A percentile compares a stretch with the other conserved stretches of the same genome.
Conservation (phyloP, 352 stramenopile species). For the Pythium aquatile region DNA sequence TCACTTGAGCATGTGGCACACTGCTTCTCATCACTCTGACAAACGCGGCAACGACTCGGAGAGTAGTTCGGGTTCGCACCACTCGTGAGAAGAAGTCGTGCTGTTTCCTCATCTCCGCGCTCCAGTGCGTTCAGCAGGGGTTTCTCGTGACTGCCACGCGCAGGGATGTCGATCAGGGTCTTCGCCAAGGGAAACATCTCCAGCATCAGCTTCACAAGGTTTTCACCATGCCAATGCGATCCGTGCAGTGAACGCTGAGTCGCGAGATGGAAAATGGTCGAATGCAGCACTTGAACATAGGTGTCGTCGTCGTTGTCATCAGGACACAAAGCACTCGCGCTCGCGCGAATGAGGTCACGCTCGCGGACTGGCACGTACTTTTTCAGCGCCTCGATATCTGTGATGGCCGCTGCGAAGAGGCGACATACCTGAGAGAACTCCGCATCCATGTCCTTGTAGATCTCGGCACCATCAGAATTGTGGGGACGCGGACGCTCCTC, state of each 20-base stretch:
- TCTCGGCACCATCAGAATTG: not conserved
- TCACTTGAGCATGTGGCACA: slow-evolving; percentile 26
- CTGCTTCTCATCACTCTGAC: slow-evolving; percentile 24
- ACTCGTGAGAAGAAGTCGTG: slow-evolving; percentile 32
- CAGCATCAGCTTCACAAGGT: slow-evolving; percentile 43
- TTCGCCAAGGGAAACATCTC: slow-evolving; percentile 34
- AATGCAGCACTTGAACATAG: slow-evolving; percentile 8
- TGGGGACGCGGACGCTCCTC: slow-evolving; percentile 18
- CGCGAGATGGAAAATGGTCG: slow-evolving; percentile 15
- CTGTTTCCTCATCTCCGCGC: slow-evolving; percentile 33
- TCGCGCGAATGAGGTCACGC: not conserved
- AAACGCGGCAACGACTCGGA: slow-evolving; percentile 26
- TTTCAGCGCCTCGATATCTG: slow-evolving; percentile 15
- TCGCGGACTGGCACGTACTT: slow-evolving; percentile 10
- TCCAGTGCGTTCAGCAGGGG: slow-evolving; percentile 51
- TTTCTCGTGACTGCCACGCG: slow-evolving; percentile 42
- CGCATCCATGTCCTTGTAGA: not conserved
- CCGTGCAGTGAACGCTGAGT: not conserved
- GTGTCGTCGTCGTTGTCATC: not conserved
- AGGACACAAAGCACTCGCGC: not conserved
- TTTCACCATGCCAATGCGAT: slow-evolving; percentile 41
- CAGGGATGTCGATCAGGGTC: slow-evolving; percentile 40
- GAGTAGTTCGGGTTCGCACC: slow-evolving; percentile 47
- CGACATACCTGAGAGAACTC: slow-evolving; percentile 11
- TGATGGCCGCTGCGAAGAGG: slow-evolving; percentile 4